phyloP scores from a whole-genome alignment of 495 filamentous ascomycete genomes.

The Podospora bellae-mahoneyi region DNA sequence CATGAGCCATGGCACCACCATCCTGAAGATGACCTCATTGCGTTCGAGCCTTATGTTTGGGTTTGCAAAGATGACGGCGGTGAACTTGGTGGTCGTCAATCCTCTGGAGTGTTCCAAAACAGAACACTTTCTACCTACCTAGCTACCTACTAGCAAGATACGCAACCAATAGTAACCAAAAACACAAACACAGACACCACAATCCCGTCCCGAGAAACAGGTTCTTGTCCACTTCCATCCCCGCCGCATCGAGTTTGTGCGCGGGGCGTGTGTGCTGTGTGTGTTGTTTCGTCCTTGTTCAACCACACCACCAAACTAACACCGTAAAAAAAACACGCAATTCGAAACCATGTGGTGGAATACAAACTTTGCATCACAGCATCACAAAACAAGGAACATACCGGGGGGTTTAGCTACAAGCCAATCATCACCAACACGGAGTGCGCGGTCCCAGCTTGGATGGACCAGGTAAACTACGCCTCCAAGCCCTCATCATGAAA shows the following conservation, averaged over 20 bases:
- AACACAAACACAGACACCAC: not conserved
- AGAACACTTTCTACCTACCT: not conserved
- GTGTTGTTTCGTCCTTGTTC: not conserved
- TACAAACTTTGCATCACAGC: not conserved
- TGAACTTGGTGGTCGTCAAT: not conserved
- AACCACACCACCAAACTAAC: not conserved
- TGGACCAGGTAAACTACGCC: no score
- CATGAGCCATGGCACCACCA: not conserved
- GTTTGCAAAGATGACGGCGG: not conserved
- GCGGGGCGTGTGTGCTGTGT: not conserved
- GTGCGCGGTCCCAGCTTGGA: no score
- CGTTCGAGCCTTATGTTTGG: not conserved
- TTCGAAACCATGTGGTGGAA: not conserved
- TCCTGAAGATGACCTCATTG: not conserved
- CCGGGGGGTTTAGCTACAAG: no score
- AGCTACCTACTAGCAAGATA: not conserved
- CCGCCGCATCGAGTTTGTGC: not conserved
- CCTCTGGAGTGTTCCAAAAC: not conserved
- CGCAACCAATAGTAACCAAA: not conserved
- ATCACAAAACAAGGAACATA: not conserved
- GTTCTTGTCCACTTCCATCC: not conserved
- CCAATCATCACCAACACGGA: not conserved
- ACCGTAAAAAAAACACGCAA: not conserved
- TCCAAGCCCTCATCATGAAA: no score
- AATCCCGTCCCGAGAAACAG: not conserved